These are phyloP conservation scores for Athelia psychrophila DNA, from an alignment of 1,284 basidiomycete genomes.

Conservation along the genomic window DNA sequence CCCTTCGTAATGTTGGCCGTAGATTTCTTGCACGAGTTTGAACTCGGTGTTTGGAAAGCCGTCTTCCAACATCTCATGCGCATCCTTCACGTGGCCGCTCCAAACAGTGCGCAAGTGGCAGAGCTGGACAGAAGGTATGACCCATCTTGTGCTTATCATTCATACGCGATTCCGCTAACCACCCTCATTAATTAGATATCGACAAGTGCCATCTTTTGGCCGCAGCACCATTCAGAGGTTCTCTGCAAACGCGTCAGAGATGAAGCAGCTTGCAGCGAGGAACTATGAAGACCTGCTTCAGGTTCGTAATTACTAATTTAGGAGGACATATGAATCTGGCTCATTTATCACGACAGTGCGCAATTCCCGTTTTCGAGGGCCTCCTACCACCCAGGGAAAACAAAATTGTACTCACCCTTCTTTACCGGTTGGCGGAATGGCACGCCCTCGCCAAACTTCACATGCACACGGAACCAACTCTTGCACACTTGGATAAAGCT, in stretches of 20 bases:
- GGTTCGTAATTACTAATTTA: constrained; percentile 19
- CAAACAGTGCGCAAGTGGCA: not conserved
- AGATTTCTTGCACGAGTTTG: constrained; percentile 17
- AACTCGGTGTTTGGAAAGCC: constrained; percentile 21
- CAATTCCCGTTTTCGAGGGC: constrained; percentile 35
- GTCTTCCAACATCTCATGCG: constrained; percentile 20
- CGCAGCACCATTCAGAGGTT: constrained; percentile 27
- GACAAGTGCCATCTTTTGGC: constrained; percentile 26
- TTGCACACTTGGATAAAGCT: constrained; percentile 15
- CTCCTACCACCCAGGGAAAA: constrained; percentile 27
- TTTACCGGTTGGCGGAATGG: constrained; percentile 26
- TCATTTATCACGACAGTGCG: constrained; percentile 21
- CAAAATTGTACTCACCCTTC: constrained; percentile 20
- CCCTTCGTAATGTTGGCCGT: constrained; percentile 10
- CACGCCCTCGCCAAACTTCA: constrained; percentile 35
- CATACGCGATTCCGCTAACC: no score
- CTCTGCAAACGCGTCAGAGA: constrained; percentile 25
- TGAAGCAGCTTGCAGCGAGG: constrained; percentile 31
- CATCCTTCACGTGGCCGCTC: constrained; percentile 11
- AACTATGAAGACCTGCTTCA: constrained; percentile 36
- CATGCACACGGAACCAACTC: constrained; percentile 27
- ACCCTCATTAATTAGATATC: constrained; percentile 17
- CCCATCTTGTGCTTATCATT: not conserved
- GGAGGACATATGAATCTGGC: not conserved
- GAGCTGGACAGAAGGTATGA: constrained; percentile 6